phyloP scores from a whole-genome alignment of 2,329 filamentous ascomycete genomes.

The Paracorniculantispora psalliotae region DNA sequence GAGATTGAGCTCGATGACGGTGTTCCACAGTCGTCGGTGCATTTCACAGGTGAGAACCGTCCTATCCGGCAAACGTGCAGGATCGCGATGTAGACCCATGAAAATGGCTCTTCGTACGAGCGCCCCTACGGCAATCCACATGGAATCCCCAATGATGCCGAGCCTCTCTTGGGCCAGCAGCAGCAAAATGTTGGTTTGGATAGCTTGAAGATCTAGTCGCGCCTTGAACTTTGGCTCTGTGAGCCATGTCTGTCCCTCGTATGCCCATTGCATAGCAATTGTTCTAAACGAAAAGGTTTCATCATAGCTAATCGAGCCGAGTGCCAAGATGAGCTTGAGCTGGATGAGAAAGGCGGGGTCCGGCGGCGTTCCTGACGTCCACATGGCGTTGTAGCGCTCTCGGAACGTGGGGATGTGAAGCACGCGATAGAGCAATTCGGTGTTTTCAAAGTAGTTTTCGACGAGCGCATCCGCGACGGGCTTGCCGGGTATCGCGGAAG shows the following conservation, averaged over 20 bases:
- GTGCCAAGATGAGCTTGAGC: constrained; percentile 53
- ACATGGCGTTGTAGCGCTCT: constrained; percentile 46
- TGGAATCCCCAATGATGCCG: constrained; percentile 38
- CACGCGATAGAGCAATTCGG: constrained; percentile 44
- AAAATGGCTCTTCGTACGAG: constrained; percentile 42
- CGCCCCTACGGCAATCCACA: constrained; percentile 42
- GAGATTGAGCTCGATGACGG: constrained; percentile 43
- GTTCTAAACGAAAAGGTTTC: constrained; percentile 43
- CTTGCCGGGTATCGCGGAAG: constrained; percentile 40
- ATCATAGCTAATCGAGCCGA: constrained; percentile 49
- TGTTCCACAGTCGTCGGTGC: constrained; percentile 48
- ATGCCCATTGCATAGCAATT: constrained; percentile 51
- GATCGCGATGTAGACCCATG: constrained; percentile 49
- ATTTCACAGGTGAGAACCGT: constrained; percentile 39
- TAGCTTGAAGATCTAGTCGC: constrained; percentile 41
- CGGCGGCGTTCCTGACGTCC: constrained; percentile 29
- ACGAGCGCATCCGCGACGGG: constrained; percentile 42
- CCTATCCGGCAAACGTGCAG: constrained; percentile 32
- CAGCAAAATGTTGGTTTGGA: constrained; percentile 45
- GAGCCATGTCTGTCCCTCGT: constrained; percentile 52
- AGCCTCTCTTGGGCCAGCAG: constrained; percentile 37
- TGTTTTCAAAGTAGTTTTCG: constrained; percentile 43
- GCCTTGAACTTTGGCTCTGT: constrained; percentile 50
- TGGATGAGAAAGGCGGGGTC: constrained; percentile 48
- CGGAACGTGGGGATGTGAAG: constrained; percentile 48